These are phyloP conservation scores for Plenodomus biglobosus DNA, from an alignment of 2,329 filamentous ascomycete genomes.

Conservation along the genomic window DNA sequence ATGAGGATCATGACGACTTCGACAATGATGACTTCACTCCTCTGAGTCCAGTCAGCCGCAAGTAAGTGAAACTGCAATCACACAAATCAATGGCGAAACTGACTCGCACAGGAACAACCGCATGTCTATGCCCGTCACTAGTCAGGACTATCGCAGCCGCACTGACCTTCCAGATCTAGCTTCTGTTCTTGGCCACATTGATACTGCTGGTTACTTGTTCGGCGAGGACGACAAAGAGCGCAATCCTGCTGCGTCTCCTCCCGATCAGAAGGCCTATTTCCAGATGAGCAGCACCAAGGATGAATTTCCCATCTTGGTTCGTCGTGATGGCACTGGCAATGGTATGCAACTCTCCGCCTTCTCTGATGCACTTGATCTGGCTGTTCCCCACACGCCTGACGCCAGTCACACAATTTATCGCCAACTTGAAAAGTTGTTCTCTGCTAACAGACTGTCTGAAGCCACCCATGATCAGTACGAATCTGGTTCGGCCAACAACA, in stretches of 20 bases:
- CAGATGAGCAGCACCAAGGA: slow-evolving; percentile 75
- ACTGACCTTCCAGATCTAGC: slow-evolving; percentile 49
- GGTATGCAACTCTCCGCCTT: slow-evolving; percentile 72
- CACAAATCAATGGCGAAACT: slow-evolving; percentile 5
- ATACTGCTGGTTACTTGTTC: slow-evolving; percentile 83
- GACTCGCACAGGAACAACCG: slow-evolving; percentile 68
- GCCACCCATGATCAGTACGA: slow-evolving; percentile 42
- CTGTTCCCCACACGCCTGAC: slow-evolving; percentile 67
- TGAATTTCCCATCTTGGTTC: slow-evolving; percentile 81
- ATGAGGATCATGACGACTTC: slow-evolving; percentile 79
- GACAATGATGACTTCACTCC: slow-evolving; percentile 67
- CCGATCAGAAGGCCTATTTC: slow-evolving; percentile 69
- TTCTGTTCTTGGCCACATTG: slow-evolving; percentile 72
- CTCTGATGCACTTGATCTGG: slow-evolving; percentile 78
- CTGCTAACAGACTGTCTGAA: slow-evolving; percentile 56
- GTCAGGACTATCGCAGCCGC: slow-evolving; percentile 66
- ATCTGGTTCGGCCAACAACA: slow-evolving; percentile 40
- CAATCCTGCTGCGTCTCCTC: slow-evolving; percentile 55
- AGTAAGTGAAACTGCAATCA: slow-evolving; percentile 30
- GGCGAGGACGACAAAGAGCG: slow-evolving; percentile 63
- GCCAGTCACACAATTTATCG: slow-evolving; percentile 66
- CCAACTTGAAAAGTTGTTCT: slow-evolving; percentile 62
- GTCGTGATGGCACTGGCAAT: slow-evolving; percentile 60
- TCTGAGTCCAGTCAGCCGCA: slow-evolving; percentile 38
- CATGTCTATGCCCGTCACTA: slow-evolving; percentile 89